phyloP scores from a whole-genome alignment of 305 asterid species.

The Solanum hybrid region DNA sequence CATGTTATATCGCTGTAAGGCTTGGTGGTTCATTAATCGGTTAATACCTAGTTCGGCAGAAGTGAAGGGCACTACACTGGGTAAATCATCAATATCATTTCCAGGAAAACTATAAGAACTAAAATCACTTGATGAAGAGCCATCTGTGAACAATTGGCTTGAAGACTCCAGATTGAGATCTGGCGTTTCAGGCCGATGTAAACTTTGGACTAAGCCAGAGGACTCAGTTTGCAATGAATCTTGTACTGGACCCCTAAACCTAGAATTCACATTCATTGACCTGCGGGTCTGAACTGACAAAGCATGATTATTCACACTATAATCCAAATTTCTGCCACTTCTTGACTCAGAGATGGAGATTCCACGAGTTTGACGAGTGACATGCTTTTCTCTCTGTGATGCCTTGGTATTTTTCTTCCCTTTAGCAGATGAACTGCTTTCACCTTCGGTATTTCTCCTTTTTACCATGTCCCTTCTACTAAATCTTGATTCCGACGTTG shows the following conservation, averaged over 20 bases:
- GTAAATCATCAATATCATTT: conserved; percentile 20
- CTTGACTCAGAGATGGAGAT: neutral
- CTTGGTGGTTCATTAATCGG: conserved; percentile 22
- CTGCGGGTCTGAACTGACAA: conserved; percentile 35
- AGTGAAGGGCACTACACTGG: conserved; percentile 17
- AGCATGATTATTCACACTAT: neutral
- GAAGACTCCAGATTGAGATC: conserved; percentile 20
- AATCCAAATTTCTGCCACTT: neutral
- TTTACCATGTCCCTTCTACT: conserved; percentile 21
- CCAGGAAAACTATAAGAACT: conserved; percentile 33
- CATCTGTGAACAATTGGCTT: conserved; percentile 18
- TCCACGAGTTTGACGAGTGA: neutral
- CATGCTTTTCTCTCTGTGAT: conserved; percentile 8
- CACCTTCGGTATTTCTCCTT: conserved; percentile 31
- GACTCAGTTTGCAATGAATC: conserved; percentile 18
- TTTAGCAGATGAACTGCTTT: conserved; percentile 35
- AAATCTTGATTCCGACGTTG: conserved; percentile 30
- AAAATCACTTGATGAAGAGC: conserved; percentile 29
- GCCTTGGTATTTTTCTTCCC: conserved; percentile 25
- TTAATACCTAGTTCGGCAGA: conserved; percentile 28
- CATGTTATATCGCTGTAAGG: conserved; percentile 35
- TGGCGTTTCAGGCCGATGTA: conserved; percentile 20
- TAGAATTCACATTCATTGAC: conserved; percentile 27
- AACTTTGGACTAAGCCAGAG: conserved; percentile 13
- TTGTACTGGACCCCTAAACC: conserved; percentile 25